These are phyloP conservation scores for Carallia pectinifolia DNA, from an alignment of 345 rosid species.

Conservation along the genomic window DNA sequence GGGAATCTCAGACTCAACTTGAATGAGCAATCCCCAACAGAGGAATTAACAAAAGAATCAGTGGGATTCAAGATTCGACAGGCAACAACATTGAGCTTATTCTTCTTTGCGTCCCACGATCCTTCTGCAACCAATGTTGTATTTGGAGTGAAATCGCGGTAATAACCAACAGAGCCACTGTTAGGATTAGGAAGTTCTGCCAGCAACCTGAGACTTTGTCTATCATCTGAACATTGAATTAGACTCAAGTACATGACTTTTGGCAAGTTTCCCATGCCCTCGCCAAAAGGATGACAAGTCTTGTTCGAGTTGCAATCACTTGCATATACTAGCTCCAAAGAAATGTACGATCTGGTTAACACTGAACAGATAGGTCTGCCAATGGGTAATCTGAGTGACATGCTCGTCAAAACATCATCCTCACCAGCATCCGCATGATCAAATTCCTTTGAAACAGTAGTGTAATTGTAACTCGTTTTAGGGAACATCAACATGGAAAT, in stretches of 20 bases:
- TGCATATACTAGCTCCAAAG: conserved; percentile 19
- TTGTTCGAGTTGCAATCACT: conserved; percentile 18
- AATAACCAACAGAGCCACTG: not conserved
- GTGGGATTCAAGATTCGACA: conserved; percentile 24
- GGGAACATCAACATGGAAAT: conserved; percentile 34
- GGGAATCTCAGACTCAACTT: conserved; percentile 38
- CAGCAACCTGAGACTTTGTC: conserved; percentile 19
- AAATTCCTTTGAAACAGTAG: conserved; percentile 6
- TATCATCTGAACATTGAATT: conserved; percentile 28
- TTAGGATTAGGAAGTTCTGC: conserved; percentile 23
- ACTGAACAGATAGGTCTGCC: conserved; percentile 21
- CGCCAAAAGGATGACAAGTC: conserved; percentile 24
- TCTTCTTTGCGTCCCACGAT: conserved; percentile 30
- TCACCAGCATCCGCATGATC: conserved; percentile 5
- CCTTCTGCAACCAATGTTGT: conserved; percentile 35
- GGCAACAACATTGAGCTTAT: conserved; percentile 24
- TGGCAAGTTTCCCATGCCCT: conserved; percentile 23
- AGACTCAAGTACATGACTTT: conserved; percentile 16
- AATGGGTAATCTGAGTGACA: conserved; percentile 13
- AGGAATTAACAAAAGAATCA: conserved; percentile 3
- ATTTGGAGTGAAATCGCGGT: conserved; percentile 19
- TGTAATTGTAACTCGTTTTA: conserved; percentile 19
- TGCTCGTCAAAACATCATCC: not conserved
- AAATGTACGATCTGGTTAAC: not conserved
- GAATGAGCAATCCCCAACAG: conserved; percentile 32